These are phyloP conservation scores for Melaleuca alternifolia DNA, from an alignment of 345 rosid species.

Conservation along the genomic window DNA sequence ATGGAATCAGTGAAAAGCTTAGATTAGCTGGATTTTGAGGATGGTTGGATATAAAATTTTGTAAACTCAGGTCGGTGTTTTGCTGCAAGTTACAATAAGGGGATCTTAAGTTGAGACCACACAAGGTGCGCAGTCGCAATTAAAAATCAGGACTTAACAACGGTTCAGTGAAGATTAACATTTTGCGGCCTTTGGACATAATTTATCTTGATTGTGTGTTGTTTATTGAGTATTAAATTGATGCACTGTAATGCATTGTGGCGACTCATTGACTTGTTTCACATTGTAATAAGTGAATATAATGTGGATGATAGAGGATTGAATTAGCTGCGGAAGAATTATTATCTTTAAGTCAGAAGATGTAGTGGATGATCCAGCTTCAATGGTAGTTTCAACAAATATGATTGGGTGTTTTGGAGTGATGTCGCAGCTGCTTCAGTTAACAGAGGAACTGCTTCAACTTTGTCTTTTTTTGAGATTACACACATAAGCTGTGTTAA, in stretches of 20 bases:
- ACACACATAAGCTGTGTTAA: background rate
- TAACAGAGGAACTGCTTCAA: background rate
- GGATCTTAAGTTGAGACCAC: background rate
- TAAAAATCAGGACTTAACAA: background rate
- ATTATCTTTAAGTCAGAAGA: background rate
- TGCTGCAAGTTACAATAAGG: background rate
- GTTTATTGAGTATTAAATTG: background rate
- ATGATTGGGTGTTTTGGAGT: background rate
- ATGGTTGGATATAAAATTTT: background rate
- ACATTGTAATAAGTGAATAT: background rate
- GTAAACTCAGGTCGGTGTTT: background rate
- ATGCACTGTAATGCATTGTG: background rate
- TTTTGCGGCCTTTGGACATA: background rate
- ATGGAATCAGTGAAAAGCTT: background rate
- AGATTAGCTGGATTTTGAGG: background rate
- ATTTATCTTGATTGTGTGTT: background rate
- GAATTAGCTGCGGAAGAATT: background rate
- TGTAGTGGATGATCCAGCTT: background rate
- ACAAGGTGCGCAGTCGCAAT: background rate
- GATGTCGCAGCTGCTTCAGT: background rate
- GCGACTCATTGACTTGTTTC: background rate
- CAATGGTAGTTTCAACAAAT: background rate
- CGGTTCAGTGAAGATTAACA: background rate
- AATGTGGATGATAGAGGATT: background rate
- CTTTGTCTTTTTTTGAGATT: background rate